Percentiles rank a stretch among this genome's conserved stretches.
Conservation (phyloP, 2,329 filamentous ascomycete genomes). For the Nigrospora sphaerica region DNA sequence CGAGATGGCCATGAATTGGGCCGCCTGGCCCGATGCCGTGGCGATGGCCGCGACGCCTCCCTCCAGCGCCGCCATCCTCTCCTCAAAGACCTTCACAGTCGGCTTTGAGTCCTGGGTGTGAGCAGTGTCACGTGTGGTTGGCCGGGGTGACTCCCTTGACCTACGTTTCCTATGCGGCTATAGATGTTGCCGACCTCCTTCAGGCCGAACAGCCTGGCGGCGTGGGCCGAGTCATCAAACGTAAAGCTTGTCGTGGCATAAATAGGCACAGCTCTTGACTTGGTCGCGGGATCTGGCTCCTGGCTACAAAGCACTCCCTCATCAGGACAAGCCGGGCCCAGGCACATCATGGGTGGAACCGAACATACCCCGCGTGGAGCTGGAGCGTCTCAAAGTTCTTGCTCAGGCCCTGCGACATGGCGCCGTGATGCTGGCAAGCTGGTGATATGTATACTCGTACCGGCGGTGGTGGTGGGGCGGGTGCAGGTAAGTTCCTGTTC, state of each 20-base stretch:
- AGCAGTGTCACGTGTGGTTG: neutral
- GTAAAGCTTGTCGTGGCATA: slow-evolving; percentile 90
- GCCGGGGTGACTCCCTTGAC: too few relatives aligned
- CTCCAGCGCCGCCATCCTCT: slow-evolving; percentile 91
- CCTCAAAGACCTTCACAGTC: slow-evolving; percentile 93
- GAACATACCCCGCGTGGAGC: slow-evolving; percentile 70
- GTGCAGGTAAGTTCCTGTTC: neutral
- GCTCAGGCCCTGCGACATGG: slow-evolving; percentile 39
- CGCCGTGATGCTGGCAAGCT: neutral
- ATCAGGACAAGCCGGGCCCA: neutral
- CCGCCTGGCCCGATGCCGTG: slow-evolving; percentile 78
- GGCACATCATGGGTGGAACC: too few relatives aligned
- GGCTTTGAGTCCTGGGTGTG: slow-evolving; percentile 45
- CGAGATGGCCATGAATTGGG: slow-evolving; percentile 84
- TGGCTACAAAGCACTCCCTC: slow-evolving; percentile 45
- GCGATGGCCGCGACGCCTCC: slow-evolving; percentile 84
- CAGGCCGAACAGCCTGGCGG: slow-evolving; percentile 88
- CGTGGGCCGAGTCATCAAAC: slow-evolving; percentile 95
- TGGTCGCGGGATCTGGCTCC: slow-evolving; percentile 71
- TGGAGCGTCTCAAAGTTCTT: slow-evolving; percentile 77
- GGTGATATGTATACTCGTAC: too few relatives aligned
- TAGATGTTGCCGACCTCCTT: slow-evolving; percentile 98
- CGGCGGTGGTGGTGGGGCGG: neutral
- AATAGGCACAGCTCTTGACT: slow-evolving; percentile 87
- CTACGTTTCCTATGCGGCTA: slow-evolving; percentile 87